Conservation (phyloP, 768 basidiomycete genomes). For the Gymnopilus junonius region DNA sequence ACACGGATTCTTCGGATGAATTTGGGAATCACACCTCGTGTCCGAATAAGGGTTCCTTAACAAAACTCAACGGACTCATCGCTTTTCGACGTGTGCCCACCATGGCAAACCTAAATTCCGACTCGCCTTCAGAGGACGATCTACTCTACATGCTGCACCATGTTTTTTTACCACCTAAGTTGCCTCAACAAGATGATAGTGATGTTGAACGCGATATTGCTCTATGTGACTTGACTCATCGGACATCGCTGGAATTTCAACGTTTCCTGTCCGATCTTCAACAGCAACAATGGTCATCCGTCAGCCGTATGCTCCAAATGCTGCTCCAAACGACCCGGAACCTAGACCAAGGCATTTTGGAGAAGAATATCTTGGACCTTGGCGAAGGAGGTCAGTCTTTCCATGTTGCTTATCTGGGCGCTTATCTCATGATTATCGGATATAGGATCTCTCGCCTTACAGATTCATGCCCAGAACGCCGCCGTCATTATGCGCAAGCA, state of each 20-base stretch:
- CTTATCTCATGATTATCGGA: slow-evolving; percentile 14
- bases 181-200: slow-evolving; percentile 42
- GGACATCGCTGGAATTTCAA: slow-evolving; percentile 24
- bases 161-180: slow-evolving; percentile 45
- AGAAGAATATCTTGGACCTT: slow-evolving; percentile 7
- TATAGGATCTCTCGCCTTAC: slow-evolving; percentile 41
- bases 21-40: not conserved
- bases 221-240: slow-evolving; percentile 24
- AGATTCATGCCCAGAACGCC: slow-evolving; percentile 52
- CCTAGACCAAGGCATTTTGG: not conserved
- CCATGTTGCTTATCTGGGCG: not conserved
- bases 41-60: not conserved
- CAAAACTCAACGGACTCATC: not conserved
- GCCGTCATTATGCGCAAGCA: slow-evolving; percentile 43
- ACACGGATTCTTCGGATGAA: not conserved
- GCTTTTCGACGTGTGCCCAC: not conserved
- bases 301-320: slow-evolving; percentile 30
- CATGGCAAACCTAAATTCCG: slow-evolving; percentile 10
- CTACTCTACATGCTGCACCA: slow-evolving; percentile 40
- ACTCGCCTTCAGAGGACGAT: slow-evolving; percentile 5
- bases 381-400: slow-evolving; percentile 15
- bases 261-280: slow-evolving; percentile 7
- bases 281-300: slow-evolving; percentile 30
- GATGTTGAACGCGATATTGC: slow-evolving; percentile 24
- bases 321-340: slow-evolving; percentile 13